Evolutionary conservation across 2,329 filamentous ascomycete species (phyloP).

Genomic region (Alternaria sp.): DNA sequence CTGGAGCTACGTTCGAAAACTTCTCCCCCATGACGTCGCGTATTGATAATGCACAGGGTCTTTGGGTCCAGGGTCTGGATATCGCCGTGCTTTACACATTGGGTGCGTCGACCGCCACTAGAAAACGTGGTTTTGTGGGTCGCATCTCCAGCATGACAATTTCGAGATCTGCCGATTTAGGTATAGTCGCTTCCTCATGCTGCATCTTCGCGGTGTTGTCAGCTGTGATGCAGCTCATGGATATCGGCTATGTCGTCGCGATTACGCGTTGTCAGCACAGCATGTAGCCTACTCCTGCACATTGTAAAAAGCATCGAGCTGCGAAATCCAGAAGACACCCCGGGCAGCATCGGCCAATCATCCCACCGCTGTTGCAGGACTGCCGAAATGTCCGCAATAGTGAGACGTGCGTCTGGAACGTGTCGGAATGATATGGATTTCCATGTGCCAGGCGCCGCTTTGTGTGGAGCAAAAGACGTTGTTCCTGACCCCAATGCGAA

Average conservation of each 20-base stretch:
- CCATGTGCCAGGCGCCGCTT: not conserved
- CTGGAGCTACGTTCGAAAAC: conserved; percentile 15
- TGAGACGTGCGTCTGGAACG: not conserved
- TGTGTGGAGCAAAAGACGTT: not conserved
- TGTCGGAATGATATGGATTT: conserved; percentile 1
- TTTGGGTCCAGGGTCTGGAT: conserved; percentile 14
- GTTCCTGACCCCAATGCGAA: not conserved
- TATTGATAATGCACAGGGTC: conserved; percentile 18
- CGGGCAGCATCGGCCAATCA: not conserved
- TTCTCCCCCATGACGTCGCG: conserved; percentile 30
- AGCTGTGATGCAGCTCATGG: not conserved
- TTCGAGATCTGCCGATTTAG: not conserved
- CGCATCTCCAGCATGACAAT: not conserved
- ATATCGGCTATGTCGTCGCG: not conserved
- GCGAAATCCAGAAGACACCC: not conserved
- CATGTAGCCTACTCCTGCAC: not conserved
- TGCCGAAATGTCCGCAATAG: not conserved
- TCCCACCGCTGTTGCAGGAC: not conserved
- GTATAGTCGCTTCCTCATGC: not conserved
- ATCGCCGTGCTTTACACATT: conserved; percentile 16
- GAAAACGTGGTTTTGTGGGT: conserved; percentile 7
- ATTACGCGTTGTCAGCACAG: not conserved
- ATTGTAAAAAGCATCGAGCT: not conserved
- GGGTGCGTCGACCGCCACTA: conserved; percentile 20
- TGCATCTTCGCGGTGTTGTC: not conserved